Evolutionary conservation across 805 yeast genomes (phyloP).

Genomic region (Pichia heedii): DNA sequence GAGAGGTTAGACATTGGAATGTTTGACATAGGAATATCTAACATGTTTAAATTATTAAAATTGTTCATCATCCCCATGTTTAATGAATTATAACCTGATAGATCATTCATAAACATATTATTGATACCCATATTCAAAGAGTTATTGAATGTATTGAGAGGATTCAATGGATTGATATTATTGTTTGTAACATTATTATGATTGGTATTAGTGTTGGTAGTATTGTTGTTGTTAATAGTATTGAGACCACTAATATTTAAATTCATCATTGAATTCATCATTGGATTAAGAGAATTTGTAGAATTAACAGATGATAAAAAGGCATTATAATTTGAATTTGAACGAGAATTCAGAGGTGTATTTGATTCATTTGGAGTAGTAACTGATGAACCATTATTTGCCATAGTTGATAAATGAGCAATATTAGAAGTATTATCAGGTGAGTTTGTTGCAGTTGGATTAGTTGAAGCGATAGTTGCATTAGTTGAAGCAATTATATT

Average conservation of each 20-base stretch:
- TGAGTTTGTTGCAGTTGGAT: not conserved
- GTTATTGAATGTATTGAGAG: not conserved
- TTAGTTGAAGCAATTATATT: not conserved
- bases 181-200: not conserved
- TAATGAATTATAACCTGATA: not conserved
- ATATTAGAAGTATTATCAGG: not conserved
- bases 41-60: not conserved
- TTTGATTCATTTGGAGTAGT: not conserved
- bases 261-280: constrained; percentile 1
- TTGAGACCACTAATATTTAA: not conserved
- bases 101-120: not conserved
- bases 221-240: not conserved
- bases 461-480: not conserved
- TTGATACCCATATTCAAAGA: not conserved
- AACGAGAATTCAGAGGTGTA: constrained; percentile 6
- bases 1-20: not conserved
- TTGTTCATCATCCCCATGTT: not conserved
- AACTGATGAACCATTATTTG: not conserved
- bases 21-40: not conserved
- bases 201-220: not conserved
- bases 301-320: not conserved
- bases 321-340: constrained; percentile 4
- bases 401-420: not conserved
- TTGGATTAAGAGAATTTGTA: not conserved
- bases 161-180: not conserved